A percentile compares a stretch with the other conserved stretches of the same genome.
Evolutionary conservation across 352 stramenopile genomes (phyloP).

Genomic region (Discostella stelligera): DNA sequence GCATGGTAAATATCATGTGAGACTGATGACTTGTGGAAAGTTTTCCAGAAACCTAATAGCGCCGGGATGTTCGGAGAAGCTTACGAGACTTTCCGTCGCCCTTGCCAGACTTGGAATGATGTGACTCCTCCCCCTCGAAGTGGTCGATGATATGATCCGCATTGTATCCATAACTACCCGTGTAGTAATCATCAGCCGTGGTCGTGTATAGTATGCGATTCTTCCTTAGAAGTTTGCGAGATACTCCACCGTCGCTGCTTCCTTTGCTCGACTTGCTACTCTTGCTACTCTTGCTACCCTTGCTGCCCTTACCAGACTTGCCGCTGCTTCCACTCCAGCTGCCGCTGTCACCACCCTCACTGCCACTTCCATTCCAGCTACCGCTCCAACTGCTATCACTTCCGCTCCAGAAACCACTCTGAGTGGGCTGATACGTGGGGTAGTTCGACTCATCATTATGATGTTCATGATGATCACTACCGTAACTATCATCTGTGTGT

Average conservation of each 20-base stretch:
- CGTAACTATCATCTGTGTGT: background rate
- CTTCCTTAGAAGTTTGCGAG: background rate
- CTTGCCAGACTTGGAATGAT: conserved; percentile 4
- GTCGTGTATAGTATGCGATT: background rate
- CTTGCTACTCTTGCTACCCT: conserved; percentile 10
- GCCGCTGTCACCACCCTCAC: background rate
- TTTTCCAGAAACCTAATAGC: background rate
- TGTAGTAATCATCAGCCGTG: background rate
- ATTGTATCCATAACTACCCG: background rate
- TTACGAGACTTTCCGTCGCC: conserved; percentile 3
- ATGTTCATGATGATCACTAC: background rate
- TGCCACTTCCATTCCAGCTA: background rate
- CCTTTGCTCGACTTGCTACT: background rate
- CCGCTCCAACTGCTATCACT: background rate
- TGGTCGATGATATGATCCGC: background rate
- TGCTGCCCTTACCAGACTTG: conserved; percentile 9
- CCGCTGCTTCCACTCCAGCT: background rate
- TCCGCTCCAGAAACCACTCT: background rate
- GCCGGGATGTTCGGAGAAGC: background rate
- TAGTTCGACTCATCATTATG: background rate
- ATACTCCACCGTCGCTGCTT: background rate
- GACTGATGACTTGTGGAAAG: background rate
- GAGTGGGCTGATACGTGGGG: conserved; percentile 1
- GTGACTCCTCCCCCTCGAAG: background rate
- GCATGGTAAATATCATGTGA: background rate